Conservation (phyloP, 108 stramenopile species). For the Asterionellopsis glacialis region DNA sequence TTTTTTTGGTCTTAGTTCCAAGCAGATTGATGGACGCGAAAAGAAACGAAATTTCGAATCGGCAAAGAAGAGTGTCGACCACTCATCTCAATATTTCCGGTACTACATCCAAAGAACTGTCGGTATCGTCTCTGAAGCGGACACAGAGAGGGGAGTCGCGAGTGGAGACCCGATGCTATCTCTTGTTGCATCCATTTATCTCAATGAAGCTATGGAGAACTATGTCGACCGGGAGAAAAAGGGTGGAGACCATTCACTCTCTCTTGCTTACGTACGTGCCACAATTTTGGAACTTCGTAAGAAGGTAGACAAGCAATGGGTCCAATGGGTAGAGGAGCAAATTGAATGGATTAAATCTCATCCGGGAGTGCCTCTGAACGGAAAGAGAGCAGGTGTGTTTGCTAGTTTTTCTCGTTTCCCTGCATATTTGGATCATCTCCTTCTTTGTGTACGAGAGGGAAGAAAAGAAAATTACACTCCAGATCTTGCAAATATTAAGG, state of each 20-base stretch:
- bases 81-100: conserved; percentile 76
- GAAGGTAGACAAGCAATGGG: conserved; percentile 87
- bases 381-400: conserved; percentile 84
- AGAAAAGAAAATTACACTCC: conserved; percentile 61
- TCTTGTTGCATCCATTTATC: conserved; percentile 73
- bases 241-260: conserved; percentile 84
- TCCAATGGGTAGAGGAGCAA: conserved; percentile 81
- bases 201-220: conserved; percentile 85
- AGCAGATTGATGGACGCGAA: conserved; percentile 79
- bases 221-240: conserved; percentile 87
- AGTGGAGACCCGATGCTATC: conserved; percentile 79
- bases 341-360: conserved; percentile 80
- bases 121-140: conserved; percentile 66
- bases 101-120: conserved; percentile 82
- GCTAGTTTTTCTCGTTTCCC: conserved; percentile 75
- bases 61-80: conserved; percentile 75
- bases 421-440: conserved; percentile 74
- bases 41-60: conserved; percentile 87
- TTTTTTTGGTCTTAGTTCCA: conserved; percentile 73
- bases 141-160: conserved; percentile 36
- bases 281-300: conserved; percentile 81
- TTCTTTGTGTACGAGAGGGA: conserved; percentile 75
- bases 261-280: conserved; percentile 82
- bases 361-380: conserved; percentile 79
- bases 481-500: conserved; percentile 77